Evolutionary conservation across 78 protist genomes (phyloP).

Genomic region (Reticulomyxa filosa): DNA sequence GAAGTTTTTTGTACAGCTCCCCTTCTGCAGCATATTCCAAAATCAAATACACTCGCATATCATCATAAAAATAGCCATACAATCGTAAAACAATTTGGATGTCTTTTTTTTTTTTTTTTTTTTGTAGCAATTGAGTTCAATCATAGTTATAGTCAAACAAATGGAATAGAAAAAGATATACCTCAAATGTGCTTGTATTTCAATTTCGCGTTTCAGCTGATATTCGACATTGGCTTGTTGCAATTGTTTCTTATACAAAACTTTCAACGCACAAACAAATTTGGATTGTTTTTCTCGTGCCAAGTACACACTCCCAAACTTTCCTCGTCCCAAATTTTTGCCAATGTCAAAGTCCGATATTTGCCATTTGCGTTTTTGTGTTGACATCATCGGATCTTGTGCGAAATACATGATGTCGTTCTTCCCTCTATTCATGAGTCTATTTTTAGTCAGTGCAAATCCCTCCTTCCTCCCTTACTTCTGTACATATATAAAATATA

Average conservation of each 20-base stretch:
- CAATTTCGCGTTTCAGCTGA: conserved; percentile 71
- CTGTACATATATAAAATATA: too few species aligned
- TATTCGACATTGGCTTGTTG: conserved; percentile 37
- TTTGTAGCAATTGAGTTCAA: too few species aligned
- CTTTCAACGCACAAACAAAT: conserved; percentile 79
- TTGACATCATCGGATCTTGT: too few species aligned
- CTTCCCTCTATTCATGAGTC: too few species aligned
- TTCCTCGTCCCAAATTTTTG: conserved; percentile 30
- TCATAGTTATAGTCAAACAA: background rate
- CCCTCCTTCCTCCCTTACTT: too few species aligned
- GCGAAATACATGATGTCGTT: too few species aligned
- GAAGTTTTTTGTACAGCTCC: conserved; percentile 16
- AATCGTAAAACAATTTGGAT: too few species aligned
- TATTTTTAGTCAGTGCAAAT: too few species aligned
- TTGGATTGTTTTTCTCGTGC: conserved; percentile 69
- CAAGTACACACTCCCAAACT: conserved; percentile 74
- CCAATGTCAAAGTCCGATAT: conserved; percentile 4
- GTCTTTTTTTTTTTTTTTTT: too few species aligned
- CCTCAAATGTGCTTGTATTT: conserved; percentile 68
- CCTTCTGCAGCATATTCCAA: conserved; percentile 41
- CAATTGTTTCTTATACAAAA: conserved; percentile 58
- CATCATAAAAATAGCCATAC: conserved; percentile 82
- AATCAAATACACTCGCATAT: conserved; percentile 60
- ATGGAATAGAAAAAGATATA: background rate
- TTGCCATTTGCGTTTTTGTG: too few species aligned